Conservation (phyloP, 225 moss, liverwort and hornwort species). For the Ulota crispa region DNA sequence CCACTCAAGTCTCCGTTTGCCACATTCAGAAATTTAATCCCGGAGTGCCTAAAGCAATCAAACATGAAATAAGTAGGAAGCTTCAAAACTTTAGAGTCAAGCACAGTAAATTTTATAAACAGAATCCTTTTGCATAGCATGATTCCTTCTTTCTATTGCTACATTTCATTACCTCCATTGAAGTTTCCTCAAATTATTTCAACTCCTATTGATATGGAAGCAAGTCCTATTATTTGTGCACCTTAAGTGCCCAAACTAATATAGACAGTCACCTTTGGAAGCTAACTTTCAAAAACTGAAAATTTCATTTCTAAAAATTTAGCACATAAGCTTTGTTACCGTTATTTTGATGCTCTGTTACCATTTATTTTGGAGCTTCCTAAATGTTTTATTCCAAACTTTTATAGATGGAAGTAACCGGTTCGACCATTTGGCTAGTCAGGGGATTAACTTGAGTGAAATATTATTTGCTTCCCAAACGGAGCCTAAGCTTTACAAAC, state of each 20-base stretch:
- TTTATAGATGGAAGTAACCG: neutral
- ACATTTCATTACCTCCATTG: neutral
- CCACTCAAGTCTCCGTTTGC: conserved; percentile 4
- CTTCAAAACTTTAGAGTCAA: neutral
- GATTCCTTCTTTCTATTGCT: neutral
- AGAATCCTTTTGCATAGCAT: too few species aligned
- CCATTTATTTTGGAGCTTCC: neutral
- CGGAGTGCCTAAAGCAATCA: neutral
- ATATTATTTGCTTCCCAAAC: neutral
- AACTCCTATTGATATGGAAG: neutral
- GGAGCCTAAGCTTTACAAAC: conserved; percentile 14
- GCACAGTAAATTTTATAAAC: neutral
- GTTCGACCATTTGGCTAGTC: neutral
- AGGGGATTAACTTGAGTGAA: neutral
- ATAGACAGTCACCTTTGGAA: neutral
- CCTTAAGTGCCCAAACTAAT: too few species aligned
- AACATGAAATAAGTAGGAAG: neutral
- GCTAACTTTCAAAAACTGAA: neutral
- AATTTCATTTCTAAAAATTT: neutral
- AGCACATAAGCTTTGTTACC: too few species aligned
- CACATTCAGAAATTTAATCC: conserved; percentile 2
- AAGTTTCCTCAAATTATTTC: neutral
- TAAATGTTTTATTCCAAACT: too few species aligned
- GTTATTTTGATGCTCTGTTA: neutral
- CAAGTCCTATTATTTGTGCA: neutral